A percentile compares a stretch with the other conserved stretches of the same genome.
phyloP scores from a whole-genome alignment of 2,329 filamentous ascomycete species.

The Dactylellina parvicollis region DNA sequence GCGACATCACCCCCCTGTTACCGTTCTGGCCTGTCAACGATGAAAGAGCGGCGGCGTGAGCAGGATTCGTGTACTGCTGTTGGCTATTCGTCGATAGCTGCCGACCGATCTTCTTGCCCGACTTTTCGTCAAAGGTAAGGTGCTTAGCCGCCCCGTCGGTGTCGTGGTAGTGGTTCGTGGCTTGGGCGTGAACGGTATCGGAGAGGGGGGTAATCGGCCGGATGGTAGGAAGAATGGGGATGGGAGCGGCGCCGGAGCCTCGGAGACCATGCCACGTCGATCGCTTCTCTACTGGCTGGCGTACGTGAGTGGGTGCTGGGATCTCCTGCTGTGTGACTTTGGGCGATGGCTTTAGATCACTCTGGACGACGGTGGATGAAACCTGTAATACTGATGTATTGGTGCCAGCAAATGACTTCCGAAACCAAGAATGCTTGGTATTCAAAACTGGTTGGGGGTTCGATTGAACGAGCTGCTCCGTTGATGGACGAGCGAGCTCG shows the following conservation, averaged over 20 bases:
- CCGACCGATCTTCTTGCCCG: conserved; percentile 88
- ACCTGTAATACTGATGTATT: conserved; percentile 56
- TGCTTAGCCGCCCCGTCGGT: conserved; percentile 19
- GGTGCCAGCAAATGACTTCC: conserved; percentile 84
- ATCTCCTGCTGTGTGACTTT: conserved; percentile 60
- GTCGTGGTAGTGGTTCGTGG: conserved; percentile 60
- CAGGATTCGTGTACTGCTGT: conserved; percentile 65
- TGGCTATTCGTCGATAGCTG: conserved; percentile 93
- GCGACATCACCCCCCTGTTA: conserved; percentile 73
- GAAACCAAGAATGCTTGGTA: conserved; percentile 93
- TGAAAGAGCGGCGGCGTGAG: conserved; percentile 57
- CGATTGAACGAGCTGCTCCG: conserved; percentile 67
- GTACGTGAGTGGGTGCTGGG: conserved; percentile 63
- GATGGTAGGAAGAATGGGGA: conserved; percentile 95
- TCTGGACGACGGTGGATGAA: conserved; percentile 52
- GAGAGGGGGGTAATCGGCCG: conserved; percentile 95
- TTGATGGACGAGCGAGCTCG: conserved; percentile 74
- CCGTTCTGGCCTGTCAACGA: conserved; percentile 54
- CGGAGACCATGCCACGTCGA: conserved; percentile 75
- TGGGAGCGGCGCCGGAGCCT: conserved; percentile 76
- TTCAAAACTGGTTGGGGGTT: conserved; percentile 68
- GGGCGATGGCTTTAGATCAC: conserved; percentile 29
- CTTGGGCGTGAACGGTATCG: conserved; percentile 89
- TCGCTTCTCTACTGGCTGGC: conserved; percentile 75
- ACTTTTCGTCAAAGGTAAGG: conserved; percentile 69